Conservation (phyloP, 2,329 filamentous ascomycete species). For the Phaeosphaeria sp. region DNA sequence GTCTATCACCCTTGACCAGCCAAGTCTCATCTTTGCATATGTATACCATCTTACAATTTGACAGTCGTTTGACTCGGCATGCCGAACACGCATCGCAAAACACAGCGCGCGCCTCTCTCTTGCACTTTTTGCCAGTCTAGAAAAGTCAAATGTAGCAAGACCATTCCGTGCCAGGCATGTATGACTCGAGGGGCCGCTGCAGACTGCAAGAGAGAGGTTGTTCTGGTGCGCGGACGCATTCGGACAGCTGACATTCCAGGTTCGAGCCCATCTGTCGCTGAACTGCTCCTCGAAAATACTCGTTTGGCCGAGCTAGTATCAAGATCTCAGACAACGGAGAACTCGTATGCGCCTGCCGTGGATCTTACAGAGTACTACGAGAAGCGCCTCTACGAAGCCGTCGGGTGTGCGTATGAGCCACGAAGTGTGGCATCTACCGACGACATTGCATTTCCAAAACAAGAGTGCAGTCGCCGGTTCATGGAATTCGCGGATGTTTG, state of each 20-base stretch:
- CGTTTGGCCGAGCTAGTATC: constrained; percentile 12
- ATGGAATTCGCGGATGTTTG: constrained; percentile 12
- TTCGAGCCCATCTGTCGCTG: constrained; percentile 9
- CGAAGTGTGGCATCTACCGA: constrained; percentile 7
- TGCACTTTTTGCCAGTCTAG: constrained; percentile 16
- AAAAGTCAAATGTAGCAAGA: constrained; percentile 17
- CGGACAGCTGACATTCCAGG: constrained; percentile 11
- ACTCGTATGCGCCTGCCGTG: background rate
- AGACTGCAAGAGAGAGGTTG: constrained; percentile 16
- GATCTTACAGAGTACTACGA: constrained; percentile 21
- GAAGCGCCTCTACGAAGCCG: constrained; percentile 9
- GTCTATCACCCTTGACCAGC: background rate
- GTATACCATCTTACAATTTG: background rate
- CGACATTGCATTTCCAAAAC: constrained; percentile 9
- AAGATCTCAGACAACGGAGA: background rate
- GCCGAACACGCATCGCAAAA: constrained; percentile 2
- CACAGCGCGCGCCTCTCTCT: constrained; percentile 18
- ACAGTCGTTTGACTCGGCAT: background rate
- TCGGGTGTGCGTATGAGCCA: constrained; percentile 5
- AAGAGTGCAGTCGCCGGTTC: constrained; percentile 9
- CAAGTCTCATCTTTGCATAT: background rate
- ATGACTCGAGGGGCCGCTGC: constrained; percentile 12
- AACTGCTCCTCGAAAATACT: constrained; percentile 17
- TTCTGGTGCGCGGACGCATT: constrained; percentile 16
- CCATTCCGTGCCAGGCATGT: constrained; percentile 16